Conservation (phyloP, 495 filamentous ascomycete genomes). For the Bathelium albidoporum region DNA sequence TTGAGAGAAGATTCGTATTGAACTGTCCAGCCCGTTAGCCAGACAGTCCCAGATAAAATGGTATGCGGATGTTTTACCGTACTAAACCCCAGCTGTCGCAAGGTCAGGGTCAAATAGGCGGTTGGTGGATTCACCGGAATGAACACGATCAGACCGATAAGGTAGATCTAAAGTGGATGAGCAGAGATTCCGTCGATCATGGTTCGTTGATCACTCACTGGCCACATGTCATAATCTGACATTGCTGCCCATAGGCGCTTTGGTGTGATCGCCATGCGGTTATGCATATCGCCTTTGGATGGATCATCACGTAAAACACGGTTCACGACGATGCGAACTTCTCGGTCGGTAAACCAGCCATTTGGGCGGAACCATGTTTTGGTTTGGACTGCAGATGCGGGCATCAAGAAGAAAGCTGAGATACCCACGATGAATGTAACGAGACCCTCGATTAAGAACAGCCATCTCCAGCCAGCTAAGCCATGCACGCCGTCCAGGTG, state of each 20-base stretch:
- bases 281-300: slow-evolving; percentile 55
- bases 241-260: slow-evolving; percentile 38
- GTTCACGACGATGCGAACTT: slow-evolving; percentile 51
- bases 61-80: slow-evolving; percentile 8
- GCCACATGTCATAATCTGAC: slow-evolving; percentile 50
- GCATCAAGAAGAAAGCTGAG: slow-evolving; percentile 44
- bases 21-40: slow-evolving; percentile 14
- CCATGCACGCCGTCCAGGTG: slow-evolving; percentile 41
- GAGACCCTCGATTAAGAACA: slow-evolving; percentile 46
- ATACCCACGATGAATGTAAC: slow-evolving; percentile 44
- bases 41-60: neutral
- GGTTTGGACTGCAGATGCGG: slow-evolving; percentile 38
- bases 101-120: slow-evolving; percentile 34
- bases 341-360: slow-evolving; percentile 53
- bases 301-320: slow-evolving; percentile 54
- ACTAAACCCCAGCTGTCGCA: slow-evolving; percentile 35
- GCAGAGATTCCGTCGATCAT: neutral
- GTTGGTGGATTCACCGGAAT: slow-evolving; percentile 39
- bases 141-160: slow-evolving; percentile 35
- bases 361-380: slow-evolving; percentile 44
- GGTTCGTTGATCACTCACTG: slow-evolving; percentile 5
- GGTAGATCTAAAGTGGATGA: slow-evolving; percentile 31
- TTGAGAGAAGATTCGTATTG: slow-evolving; percentile 38
- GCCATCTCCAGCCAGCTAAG: slow-evolving; percentile 39
- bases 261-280: slow-evolving; percentile 42